Percentiles rank a stretch among this genome's conserved stretches.
Evolutionary conservation across 2,329 filamentous ascomycete species (phyloP).

Genomic region (Torrubiella hemipterigena): DNA sequence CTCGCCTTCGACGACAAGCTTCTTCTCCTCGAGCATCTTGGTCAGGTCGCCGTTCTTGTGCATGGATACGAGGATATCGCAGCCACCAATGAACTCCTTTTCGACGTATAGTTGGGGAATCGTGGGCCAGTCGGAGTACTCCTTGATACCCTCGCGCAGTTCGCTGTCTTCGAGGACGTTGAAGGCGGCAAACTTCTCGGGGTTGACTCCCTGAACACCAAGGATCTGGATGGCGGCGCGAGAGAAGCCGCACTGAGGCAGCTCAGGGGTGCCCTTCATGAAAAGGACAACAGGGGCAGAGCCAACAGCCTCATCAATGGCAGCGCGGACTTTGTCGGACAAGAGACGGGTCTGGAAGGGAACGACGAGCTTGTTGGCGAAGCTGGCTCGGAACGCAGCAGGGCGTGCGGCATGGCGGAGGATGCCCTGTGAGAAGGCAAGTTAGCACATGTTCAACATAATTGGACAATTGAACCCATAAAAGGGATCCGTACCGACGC

Average conservation of each 20-base stretch:
- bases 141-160: conserved; percentile 85
- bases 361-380: conserved; percentile 11
- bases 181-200: conserved; percentile 92
- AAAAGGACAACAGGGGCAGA: conserved; percentile 92
- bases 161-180: conserved; percentile 92
- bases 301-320: conserved; percentile 81
- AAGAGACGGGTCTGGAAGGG: conserved; percentile 51
- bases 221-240: conserved; percentile 90
- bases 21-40: conserved; percentile 85
- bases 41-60: conserved; percentile 90
- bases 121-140: conserved; percentile 98
- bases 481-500: conserved; percentile 10
- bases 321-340: conserved; percentile 65
- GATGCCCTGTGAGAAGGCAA: conserved; percentile 15
- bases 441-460: neutral
- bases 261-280: conserved; percentile 98
- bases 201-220: conserved; percentile 88
- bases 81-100: conserved; percentile 95
- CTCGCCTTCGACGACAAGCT: conserved; percentile 55
- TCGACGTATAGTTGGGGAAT: conserved; percentile 94
- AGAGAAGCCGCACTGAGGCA: conserved; percentile 93
- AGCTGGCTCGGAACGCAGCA: conserved; percentile 13
- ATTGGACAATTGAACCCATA: neutral
- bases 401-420: conserved; percentile 25
- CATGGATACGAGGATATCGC: conserved; percentile 94